A percentile compares a stretch with the other conserved stretches of the same genome.
Conservation (phyloP, 1,284 basidiomycete genomes). For the Peniophora sp. region DNA sequence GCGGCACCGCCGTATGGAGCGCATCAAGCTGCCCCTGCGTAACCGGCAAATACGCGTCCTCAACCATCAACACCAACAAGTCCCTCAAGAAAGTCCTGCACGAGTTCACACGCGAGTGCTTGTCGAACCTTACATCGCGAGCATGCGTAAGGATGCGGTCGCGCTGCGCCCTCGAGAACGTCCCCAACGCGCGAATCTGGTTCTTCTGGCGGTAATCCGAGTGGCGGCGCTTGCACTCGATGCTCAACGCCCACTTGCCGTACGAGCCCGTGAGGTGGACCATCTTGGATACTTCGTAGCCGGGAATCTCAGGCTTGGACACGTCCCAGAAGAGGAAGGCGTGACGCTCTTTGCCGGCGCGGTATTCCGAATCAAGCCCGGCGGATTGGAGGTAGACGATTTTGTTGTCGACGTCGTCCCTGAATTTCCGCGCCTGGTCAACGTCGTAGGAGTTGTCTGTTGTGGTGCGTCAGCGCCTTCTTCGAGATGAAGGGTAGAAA, state of each 20-base stretch:
- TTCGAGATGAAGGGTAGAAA: background rate
- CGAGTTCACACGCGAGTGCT: conserved; percentile 4
- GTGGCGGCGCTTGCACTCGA: background rate
- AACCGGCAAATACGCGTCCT: background rate
- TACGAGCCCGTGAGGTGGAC: background rate
- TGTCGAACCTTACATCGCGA: background rate
- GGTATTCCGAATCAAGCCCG: background rate
- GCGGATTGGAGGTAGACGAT: conserved; percentile 3
- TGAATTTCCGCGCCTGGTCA: background rate
- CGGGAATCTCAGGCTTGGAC: background rate
- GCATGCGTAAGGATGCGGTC: conserved; percentile 6
- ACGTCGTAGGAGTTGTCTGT: background rate
- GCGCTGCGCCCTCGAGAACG: conserved; percentile 6
- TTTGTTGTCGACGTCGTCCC: conserved; percentile 2
- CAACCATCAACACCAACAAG: conserved; percentile 5
- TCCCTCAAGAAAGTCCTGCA: conserved; percentile 6
- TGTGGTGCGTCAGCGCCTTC: too few species aligned
- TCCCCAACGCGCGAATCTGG: background rate
- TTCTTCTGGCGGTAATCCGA: background rate
- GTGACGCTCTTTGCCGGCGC: conserved; percentile 2
- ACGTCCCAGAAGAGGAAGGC: conserved; percentile 3
- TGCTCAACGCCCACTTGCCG: background rate
- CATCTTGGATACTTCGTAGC: background rate
- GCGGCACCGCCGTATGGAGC: background rate
- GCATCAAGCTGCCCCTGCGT: background rate